Base-by-base conservation (phyloP, 345 rosid genomes). In the Aquilaria yunnanensis region DNA sequence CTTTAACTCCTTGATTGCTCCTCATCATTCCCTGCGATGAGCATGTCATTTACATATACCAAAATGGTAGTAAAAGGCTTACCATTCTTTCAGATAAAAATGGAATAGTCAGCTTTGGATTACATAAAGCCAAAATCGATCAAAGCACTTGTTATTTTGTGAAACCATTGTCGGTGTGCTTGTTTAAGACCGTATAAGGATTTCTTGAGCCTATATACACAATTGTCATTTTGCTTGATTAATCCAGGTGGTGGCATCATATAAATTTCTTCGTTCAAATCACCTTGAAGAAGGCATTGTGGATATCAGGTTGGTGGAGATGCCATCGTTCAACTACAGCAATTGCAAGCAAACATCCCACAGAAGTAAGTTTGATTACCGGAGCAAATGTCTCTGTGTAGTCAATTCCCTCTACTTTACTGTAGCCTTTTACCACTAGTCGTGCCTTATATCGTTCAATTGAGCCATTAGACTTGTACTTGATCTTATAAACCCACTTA, bases 401-500 rank as follows among this genome's bases (percentile, higher is more conserved):
- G 32, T 66, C 56, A 9, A 56, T 43, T 5, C 56, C 62, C 6
- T 66, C 50, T 3, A 47, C 12, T 34, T 66, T 48, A n/a, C 49
- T 48, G 29, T 31, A 66, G 7, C 69, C 69, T 14, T 66, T 66
- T 1, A 32, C 37, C 1, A 66, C 50, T 3, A 66, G 34, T 0
- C 56, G 5, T 1, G 49, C 68, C 5, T 57, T 66, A 23, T 66
- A 66, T 1, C 48, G 8, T 23, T 47, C 16, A 14, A 48, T n/a
- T 2, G 4, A 31, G 3, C 37, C 62, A 66, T 66, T 49, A 6
- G 34, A 59, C 3, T 49, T 14, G 7, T 31, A 34, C 23, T 66
- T 66, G 34, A 66, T 23, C n/a, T 57, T 57, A 2, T 66, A 66
- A 6, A 66, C 62, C 62, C 56, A 57, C 48, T 66, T 57, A 4